A percentile compares a stretch with the other conserved stretches of the same genome.
Evolutionary conservation across 352 stramenopile genomes (phyloP).

Genomic region (Plasmopara muralis): DNA sequence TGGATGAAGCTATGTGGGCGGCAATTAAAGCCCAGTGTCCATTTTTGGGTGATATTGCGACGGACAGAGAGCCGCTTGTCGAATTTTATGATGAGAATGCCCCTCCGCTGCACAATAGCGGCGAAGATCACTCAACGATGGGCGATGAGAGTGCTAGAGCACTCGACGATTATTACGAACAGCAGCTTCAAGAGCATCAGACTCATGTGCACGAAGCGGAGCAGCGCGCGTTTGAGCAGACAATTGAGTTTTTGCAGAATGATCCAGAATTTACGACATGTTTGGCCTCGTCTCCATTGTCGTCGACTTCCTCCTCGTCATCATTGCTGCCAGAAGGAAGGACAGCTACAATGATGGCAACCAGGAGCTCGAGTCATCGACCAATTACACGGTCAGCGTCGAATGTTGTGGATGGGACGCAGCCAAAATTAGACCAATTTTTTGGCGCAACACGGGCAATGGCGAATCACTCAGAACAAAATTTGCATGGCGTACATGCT

Average conservation of each 20-base stretch:
- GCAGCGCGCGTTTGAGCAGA: constrained; percentile 36
- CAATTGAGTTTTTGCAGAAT: constrained; percentile 46
- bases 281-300: constrained; percentile 15
- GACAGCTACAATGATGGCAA: constrained; percentile 8
- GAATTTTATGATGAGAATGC: constrained; percentile 53
- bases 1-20: constrained; percentile 55
- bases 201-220: constrained; percentile 28
- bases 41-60: constrained; percentile 27
- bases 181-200: constrained; percentile 28
- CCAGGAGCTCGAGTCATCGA: constrained; percentile 14
- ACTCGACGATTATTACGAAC: constrained; percentile 39
- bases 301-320: constrained; percentile 18
- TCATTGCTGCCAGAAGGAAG: constrained; percentile 7
- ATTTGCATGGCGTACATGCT: constrained; percentile 16
- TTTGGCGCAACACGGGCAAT: constrained; percentile 20
- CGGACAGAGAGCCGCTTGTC: constrained; percentile 24
- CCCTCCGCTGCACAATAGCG: constrained; percentile 20
- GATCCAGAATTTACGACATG: constrained; percentile 40
- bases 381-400: constrained; percentile 22
- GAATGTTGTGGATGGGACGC: constrained; percentile 23
- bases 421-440: constrained; percentile 41
- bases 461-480: constrained; percentile 17
- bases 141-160: constrained; percentile 18
- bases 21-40: constrained; percentile 46
- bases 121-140: constrained; percentile 19